Evolutionary conservation across 306 rosid genomes (phyloP).

Genomic region (Aeschynomene evenia): DNA sequence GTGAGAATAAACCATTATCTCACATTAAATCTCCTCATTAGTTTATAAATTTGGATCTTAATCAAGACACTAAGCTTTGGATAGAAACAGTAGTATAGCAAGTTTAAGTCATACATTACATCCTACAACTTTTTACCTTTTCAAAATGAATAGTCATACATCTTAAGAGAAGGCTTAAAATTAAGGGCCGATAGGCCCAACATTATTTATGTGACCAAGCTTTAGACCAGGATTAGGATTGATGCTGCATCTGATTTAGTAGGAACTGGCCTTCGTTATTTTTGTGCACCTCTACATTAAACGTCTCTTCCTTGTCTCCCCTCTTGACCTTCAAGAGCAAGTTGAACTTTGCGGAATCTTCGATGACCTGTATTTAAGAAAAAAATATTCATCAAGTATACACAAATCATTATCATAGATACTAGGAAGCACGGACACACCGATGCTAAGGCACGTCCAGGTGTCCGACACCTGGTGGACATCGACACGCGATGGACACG

Average conservation of each 20-base stretch:
- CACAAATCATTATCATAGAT: background rate
- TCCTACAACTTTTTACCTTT: too few relatives aligned
- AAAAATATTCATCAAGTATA: constrained; percentile 18
- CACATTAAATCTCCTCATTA: too few relatives aligned
- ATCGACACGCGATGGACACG: too few relatives aligned
- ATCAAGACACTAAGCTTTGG: too few relatives aligned
- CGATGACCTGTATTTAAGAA: constrained; percentile 50
- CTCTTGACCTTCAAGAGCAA: constrained; percentile 57
- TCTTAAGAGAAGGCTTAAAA: background rate
- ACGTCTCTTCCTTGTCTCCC: constrained; percentile 65
- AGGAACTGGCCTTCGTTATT: constrained; percentile 57
- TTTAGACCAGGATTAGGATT: constrained; percentile 33
- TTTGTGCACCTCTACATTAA: constrained; percentile 66
- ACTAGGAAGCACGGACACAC: too few relatives aligned
- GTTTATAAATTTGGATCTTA: too few relatives aligned
- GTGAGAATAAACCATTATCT: too few relatives aligned
- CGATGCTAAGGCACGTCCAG: too few relatives aligned
- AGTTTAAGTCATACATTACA: too few relatives aligned
- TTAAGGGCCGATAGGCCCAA: constrained; percentile 18
- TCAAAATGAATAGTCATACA: background rate
- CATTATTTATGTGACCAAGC: constrained; percentile 10
- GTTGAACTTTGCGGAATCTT: constrained; percentile 57
- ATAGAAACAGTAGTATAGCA: too few relatives aligned
- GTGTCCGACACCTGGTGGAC: too few relatives aligned
- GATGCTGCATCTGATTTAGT: constrained; percentile 58